A percentile compares a stretch with the other conserved stretches of the same genome.
Evolutionary conservation across 2,329 filamentous ascomycete species (phyloP).

Genomic region (Orbilia brochopaga): DNA sequence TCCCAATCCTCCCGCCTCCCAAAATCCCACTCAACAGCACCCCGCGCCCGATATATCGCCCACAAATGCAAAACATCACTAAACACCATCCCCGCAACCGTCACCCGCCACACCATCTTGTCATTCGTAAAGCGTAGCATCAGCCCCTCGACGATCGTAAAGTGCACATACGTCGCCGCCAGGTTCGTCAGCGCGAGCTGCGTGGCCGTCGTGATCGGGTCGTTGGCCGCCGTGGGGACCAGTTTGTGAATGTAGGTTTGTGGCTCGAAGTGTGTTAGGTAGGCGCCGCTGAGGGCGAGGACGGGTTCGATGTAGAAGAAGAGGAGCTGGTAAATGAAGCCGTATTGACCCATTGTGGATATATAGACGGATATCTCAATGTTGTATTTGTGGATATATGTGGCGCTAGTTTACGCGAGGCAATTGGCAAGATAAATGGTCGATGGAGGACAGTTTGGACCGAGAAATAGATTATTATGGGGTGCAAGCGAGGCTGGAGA

Average conservation of each 20-base stretch:
- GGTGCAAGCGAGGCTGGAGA: no score
- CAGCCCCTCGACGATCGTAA: conserved; percentile 35
- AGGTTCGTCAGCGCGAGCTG: conserved; percentile 35
- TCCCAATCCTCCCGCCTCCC: conserved; percentile 26
- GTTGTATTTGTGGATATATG: neutral
- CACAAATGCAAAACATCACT: conserved; percentile 38
- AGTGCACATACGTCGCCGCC: conserved; percentile 36
- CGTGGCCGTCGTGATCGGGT: conserved; percentile 31
- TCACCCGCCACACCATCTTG: conserved; percentile 24
- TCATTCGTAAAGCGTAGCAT: conserved; percentile 34
- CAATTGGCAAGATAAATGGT: no score
- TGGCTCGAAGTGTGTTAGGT: conserved; percentile 34
- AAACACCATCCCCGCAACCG: conserved; percentile 21
- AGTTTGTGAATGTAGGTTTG: conserved; percentile 30
- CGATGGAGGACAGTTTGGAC: no score
- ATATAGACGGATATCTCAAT: neutral
- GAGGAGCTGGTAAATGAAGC: conserved; percentile 30
- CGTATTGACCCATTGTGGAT: conserved; percentile 27
- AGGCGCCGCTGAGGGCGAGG: conserved; percentile 28
- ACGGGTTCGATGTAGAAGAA: conserved; percentile 39
- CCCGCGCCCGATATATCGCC: conserved; percentile 17
- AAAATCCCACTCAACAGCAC: conserved; percentile 25
- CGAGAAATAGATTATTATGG: no score
- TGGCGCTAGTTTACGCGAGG: no score
- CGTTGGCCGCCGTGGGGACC: conserved; percentile 10